phyloP scores from a whole-genome alignment of 2,329 filamentous ascomycete species.

The Fusarium pseudocircinatum region DNA sequence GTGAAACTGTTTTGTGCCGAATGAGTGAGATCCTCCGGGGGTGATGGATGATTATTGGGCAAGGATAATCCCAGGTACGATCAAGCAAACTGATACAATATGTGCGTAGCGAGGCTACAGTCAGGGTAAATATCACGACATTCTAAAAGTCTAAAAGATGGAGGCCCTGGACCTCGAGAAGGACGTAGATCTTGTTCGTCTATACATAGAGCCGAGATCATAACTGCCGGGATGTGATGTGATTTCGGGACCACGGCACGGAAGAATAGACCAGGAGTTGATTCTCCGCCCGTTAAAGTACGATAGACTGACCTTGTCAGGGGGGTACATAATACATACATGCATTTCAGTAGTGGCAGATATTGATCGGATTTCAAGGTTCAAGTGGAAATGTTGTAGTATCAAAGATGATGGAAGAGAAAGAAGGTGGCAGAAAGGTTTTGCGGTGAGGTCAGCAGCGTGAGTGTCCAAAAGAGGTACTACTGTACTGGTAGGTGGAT shows the following conservation, averaged over 20 bases:
- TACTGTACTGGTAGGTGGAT: background rate
- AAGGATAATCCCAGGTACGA: background rate
- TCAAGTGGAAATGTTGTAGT: background rate
- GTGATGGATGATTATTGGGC: background rate
- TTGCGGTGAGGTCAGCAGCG: background rate
- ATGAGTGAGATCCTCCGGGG: background rate
- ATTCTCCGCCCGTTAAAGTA: background rate
- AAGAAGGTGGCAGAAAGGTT: conserved; percentile 23
- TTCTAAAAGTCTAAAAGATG: conserved; percentile 1
- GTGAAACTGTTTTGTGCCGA: conserved; percentile 7
- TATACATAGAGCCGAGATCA: background rate
- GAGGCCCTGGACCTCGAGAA: background rate
- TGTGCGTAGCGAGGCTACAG: conserved; percentile 4
- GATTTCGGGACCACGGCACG: background rate
- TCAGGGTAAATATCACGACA: background rate
- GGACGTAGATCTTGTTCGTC: conserved; percentile 8
- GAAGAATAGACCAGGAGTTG: background rate
- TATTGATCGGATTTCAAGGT: background rate
- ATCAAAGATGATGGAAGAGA: conserved; percentile 6
- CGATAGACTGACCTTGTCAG: background rate
- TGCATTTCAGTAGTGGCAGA: background rate
- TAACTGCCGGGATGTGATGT: background rate
- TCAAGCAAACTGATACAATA: conserved; percentile 8
- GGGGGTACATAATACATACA: background rate
- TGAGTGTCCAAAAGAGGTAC: background rate